Percentiles rank a stretch among this genome's conserved stretches.
phyloP scores from a whole-genome alignment of 139 green algal genomes.

The Chlorella sp. region DNA sequence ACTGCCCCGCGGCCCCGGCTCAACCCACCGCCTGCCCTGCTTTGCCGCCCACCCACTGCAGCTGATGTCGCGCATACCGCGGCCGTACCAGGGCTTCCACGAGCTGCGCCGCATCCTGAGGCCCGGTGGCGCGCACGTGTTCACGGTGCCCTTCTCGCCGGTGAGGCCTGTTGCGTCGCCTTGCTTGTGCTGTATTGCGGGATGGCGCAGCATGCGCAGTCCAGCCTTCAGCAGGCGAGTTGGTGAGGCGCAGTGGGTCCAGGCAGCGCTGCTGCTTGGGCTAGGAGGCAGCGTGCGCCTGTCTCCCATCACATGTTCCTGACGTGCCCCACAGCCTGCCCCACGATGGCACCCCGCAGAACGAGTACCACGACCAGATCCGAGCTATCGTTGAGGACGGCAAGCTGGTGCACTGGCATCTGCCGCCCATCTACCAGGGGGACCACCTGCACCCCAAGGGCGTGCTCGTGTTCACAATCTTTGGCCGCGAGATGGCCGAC shows the following conservation, averaged over 20 bases:
- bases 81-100: constrained; percentile 16
- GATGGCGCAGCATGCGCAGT: too few species aligned
- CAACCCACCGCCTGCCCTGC: not conserved
- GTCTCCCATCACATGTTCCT: not conserved
- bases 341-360: not conserved
- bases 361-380: constrained; percentile 6
- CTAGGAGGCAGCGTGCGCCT: too few species aligned
- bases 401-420: not conserved
- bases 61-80: constrained; percentile 8
- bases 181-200: too few species aligned
- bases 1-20: too few species aligned
- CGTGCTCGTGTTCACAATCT: constrained; percentile 26
- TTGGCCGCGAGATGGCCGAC: constrained; percentile 15
- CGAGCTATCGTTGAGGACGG: constrained; percentile 17
- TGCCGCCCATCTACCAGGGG: constrained; percentile 13
- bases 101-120: constrained; percentile 28
- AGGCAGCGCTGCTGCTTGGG: too few species aligned
- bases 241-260: too few species aligned
- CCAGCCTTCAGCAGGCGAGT: not conserved
- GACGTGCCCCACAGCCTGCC: too few species aligned
- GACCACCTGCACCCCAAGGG: constrained; percentile 11
- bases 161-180: not conserved
- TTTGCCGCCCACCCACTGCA: not conserved
- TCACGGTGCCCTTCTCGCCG: constrained; percentile 26
- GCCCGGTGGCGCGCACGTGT: constrained; percentile 15